Percentiles rank a stretch among this genome's conserved stretches.
These are phyloP conservation scores for Yamadazyma dushanensis DNA, from an alignment of 1,139 yeast genomes.

Conservation along the genomic window DNA sequence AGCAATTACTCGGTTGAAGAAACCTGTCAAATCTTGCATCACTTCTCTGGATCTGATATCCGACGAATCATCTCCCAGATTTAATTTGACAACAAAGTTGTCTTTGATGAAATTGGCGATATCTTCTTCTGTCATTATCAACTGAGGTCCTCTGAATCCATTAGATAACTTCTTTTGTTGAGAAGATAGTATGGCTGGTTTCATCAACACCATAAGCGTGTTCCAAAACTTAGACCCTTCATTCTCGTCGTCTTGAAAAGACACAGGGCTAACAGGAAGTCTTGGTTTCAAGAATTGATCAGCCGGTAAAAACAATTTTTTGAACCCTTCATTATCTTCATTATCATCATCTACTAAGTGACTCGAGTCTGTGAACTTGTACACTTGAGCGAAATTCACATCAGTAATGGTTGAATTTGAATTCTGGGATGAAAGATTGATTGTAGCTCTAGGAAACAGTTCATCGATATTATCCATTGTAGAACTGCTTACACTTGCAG, in stretches of 20 bases:
- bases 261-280: constrained; percentile 10
- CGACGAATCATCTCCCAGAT: constrained; percentile 21
- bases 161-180: constrained; percentile 14
- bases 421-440: constrained; percentile 42
- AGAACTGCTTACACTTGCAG: constrained; percentile 12
- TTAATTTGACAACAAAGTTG: constrained; percentile 16
- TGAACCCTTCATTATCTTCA: constrained; percentile 34
- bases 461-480: constrained; percentile 17
- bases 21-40: constrained; percentile 28
- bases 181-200: constrained; percentile 18
- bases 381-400: constrained; percentile 32
- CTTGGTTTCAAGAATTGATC: constrained; percentile 36
- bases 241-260: constrained; percentile 6
- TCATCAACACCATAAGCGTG: constrained; percentile 19
- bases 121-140: constrained; percentile 30
- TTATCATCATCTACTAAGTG: constrained; percentile 30
- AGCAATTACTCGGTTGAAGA: constrained; percentile 26
- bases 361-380: constrained; percentile 41
- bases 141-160: constrained; percentile 16
- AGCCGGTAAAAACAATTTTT: constrained; percentile 39
- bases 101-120: constrained; percentile 28
- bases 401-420: constrained; percentile 44
- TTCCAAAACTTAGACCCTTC: constrained; percentile 25
- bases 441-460: constrained; percentile 21
- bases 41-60: constrained; percentile 34